Conservation (phyloP, 148 eudicot genomes). For the Vaccinium corymbosum region DNA sequence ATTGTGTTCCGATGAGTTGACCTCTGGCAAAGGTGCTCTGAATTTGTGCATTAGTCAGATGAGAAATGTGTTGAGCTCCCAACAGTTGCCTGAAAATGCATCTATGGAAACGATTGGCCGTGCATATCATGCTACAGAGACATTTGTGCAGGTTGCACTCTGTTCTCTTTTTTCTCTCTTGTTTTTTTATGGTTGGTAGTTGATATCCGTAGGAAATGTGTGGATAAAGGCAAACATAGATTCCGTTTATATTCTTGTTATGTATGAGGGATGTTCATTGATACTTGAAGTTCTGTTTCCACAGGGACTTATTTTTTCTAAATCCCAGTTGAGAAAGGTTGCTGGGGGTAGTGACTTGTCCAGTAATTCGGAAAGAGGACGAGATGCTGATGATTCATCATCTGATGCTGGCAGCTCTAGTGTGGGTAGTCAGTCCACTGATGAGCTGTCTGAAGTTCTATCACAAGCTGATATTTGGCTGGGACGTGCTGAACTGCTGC, state of each 20-base stretch:
- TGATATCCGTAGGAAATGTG: neutral
- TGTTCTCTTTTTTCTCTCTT: neutral
- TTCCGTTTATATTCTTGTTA: neutral
- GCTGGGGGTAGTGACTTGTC: slow-evolving; percentile 59
- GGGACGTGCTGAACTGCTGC: slow-evolving; percentile 87
- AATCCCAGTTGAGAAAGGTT: slow-evolving; percentile 73
- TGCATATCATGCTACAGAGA: slow-evolving; percentile 94
- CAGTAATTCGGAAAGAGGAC: slow-evolving; percentile 59
- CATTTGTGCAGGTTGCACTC: slow-evolving; percentile 75
- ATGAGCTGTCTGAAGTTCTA: slow-evolving; percentile 70
- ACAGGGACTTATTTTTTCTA: slow-evolving; percentile 80
- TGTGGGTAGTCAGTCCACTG: slow-evolving; percentile 65
- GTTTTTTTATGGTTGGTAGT: neutral
- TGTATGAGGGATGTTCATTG: neutral
- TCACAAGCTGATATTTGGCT: slow-evolving; percentile 84
- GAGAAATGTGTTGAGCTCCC: slow-evolving; percentile 69
- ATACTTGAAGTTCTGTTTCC: slow-evolving; percentile 18
- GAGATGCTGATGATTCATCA: slow-evolving; percentile 77
- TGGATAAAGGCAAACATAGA: neutral
- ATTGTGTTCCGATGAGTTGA: slow-evolving; percentile 75
- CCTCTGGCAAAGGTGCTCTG: slow-evolving; percentile 82
- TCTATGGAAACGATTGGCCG: slow-evolving; percentile 89
- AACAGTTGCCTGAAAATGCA: slow-evolving; percentile 81
- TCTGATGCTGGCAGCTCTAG: slow-evolving; percentile 92
- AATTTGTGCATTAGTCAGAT: slow-evolving; percentile 88